These are phyloP conservation scores for Takakia lepidozioides DNA, from an alignment of 225 moss, liverwort and hornwort genomes.

Conservation along the genomic window DNA sequence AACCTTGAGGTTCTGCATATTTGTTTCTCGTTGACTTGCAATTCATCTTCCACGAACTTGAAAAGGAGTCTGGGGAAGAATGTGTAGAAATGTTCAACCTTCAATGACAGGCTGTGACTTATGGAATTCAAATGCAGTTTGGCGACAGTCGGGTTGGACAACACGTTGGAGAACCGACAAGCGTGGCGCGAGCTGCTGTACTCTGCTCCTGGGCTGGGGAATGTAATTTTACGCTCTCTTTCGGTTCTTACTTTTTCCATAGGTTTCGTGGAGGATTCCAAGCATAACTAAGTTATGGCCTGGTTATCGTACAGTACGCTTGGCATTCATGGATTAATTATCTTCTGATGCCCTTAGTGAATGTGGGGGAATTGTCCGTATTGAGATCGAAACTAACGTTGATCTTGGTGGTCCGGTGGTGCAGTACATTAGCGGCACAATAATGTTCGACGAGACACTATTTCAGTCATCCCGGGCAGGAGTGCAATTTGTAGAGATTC, in stretches of 20 bases:
- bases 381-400: too few species aligned
- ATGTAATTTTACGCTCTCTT: slow-evolving; percentile 27
- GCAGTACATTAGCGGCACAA: slow-evolving; percentile 98
- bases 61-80: too few species aligned
- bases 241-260: background rate
- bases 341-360: too few species aligned
- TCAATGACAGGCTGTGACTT: background rate
- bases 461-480: slow-evolving; percentile 82
- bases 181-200: slow-evolving; percentile 98
- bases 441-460: slow-evolving; percentile 98
- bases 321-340: too few species aligned
- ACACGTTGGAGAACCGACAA: slow-evolving; percentile 85
- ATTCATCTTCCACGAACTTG: too few species aligned
- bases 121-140: slow-evolving; percentile 36
- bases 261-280: too few species aligned
- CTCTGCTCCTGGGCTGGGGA: slow-evolving; percentile 90
- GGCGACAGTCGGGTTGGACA: slow-evolving; percentile 88
- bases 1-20: too few species aligned
- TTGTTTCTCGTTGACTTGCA: too few species aligned
- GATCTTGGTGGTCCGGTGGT: slow-evolving; percentile 3
- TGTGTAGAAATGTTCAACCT: too few species aligned
- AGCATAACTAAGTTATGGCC: too few species aligned
- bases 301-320: too few species aligned
- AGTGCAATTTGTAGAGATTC: slow-evolving; percentile 79
- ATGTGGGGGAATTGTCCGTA: too few species aligned